phyloP scores from a whole-genome alignment of 2,329 filamentous ascomycete genomes.

The Talaromyces sp. region DNA sequence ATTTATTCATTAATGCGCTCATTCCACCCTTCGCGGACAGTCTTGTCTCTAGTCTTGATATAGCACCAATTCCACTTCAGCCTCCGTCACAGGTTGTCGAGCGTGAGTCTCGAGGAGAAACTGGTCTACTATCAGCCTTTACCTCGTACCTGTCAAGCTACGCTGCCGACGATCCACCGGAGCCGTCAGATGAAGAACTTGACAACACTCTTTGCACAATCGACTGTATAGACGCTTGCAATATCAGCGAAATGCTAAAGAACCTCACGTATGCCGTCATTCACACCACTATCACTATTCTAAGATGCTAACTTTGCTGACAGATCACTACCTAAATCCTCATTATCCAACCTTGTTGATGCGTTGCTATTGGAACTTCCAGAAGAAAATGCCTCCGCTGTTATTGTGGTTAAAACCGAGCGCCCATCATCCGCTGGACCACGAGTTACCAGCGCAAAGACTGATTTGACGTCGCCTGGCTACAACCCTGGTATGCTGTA shows the following conservation, averaged over 20 bases:
- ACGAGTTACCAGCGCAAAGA: slow-evolving; percentile 58
- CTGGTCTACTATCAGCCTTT: slow-evolving; percentile 87
- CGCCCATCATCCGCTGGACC: slow-evolving; percentile 60
- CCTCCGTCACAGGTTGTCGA: slow-evolving; percentile 91
- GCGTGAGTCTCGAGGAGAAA: slow-evolving; percentile 73
- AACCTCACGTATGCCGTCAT: slow-evolving; percentile 65
- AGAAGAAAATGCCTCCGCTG: slow-evolving; percentile 73
- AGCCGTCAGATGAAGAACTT: slow-evolving; percentile 94
- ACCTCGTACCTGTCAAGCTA: slow-evolving; percentile 98
- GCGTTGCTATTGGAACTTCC: slow-evolving; percentile 80
- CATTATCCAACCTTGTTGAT: slow-evolving; percentile 63
- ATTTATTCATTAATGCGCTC: slow-evolving; percentile 92
- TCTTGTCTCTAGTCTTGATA: slow-evolving; percentile 63
- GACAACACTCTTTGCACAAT: slow-evolving; percentile 93
- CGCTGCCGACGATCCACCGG: slow-evolving; percentile 93
- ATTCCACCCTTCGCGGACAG: slow-evolving; percentile 73
- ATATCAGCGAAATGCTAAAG: slow-evolving; percentile 74
- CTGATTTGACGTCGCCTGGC: slow-evolving; percentile 53
- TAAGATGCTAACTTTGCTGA: slow-evolving; percentile 19
- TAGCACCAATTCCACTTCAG: slow-evolving; percentile 82
- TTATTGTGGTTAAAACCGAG: slow-evolving; percentile 90
- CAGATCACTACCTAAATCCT: slow-evolving; percentile 60
- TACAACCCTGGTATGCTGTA: slow-evolving; percentile 89
- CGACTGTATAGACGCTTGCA: slow-evolving; percentile 88
- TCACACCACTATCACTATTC: slow-evolving; percentile 19